phyloP scores from a whole-genome alignment of 148 eudicot species.

The Silene conica region DNA sequence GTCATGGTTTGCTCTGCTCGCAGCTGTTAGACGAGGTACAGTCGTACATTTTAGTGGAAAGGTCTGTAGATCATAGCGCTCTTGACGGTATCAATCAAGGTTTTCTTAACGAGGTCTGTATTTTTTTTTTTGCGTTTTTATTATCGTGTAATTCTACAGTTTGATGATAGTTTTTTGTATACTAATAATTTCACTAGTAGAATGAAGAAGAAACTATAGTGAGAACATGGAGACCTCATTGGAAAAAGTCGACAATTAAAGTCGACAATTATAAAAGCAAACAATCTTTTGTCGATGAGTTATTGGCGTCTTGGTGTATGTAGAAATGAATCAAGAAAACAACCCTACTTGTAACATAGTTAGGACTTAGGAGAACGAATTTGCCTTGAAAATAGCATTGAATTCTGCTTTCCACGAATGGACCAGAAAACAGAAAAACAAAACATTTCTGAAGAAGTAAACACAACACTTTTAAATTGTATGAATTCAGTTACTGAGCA shows the following conservation, averaged over 20 bases:
- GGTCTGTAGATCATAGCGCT: conserved; percentile 43
- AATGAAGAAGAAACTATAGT: background rate
- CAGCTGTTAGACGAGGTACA: conserved; percentile 94
- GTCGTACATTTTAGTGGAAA: conserved; percentile 71
- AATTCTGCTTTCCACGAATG: background rate
- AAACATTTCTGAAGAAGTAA: background rate
- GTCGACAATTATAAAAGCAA: background rate
- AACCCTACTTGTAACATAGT: background rate
- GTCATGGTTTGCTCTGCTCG: conserved; percentile 12
- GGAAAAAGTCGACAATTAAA: background rate
- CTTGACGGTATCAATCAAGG: conserved; percentile 34
- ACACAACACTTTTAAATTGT: background rate
- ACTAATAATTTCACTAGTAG: background rate
- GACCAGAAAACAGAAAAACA: background rate
- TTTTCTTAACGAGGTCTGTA: conserved; percentile 65
- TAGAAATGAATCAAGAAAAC: background rate
- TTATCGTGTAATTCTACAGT: background rate
- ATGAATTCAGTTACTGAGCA: background rate
- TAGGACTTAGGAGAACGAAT: background rate
- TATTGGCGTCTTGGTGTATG: background rate
- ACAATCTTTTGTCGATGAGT: background rate
- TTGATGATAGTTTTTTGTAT: background rate
- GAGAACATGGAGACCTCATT: background rate
- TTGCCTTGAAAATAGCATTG: background rate
- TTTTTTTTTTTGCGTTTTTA: background rate